Percentiles rank a stretch among this genome's conserved stretches.
Conservation (phyloP, 1,284 basidiomycete species). For the Leccinum solheimii region DNA sequence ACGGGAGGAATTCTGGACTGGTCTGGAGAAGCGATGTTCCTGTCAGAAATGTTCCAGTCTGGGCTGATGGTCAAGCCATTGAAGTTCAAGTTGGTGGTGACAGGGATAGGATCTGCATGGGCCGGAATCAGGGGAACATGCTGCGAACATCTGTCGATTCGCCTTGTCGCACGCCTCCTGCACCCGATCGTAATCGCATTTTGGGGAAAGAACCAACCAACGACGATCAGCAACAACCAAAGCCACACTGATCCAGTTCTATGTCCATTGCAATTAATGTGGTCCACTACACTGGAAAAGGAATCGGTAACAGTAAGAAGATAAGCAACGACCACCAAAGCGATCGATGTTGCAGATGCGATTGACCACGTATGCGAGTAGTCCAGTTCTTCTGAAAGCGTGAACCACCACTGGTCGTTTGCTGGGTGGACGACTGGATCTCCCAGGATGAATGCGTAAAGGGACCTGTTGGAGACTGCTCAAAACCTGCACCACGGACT, state of each 20-base stretch:
- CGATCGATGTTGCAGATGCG: conserved; percentile 39
- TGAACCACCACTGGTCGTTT: conserved; percentile 36
- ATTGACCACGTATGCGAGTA: conserved; percentile 41
- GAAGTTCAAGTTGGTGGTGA: conserved; percentile 11
- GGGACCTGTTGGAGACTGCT: conserved; percentile 34
- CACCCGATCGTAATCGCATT: conserved; percentile 40
- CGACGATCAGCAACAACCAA: conserved; percentile 45
- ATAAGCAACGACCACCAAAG: conserved; percentile 46
- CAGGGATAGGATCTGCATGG: not conserved
- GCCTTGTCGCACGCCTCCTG: conserved; percentile 34
- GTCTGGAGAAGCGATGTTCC: conserved; percentile 17
- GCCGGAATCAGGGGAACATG: conserved; percentile 1
- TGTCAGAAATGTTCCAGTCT: not conserved
- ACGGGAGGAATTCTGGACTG: conserved; percentile 30
- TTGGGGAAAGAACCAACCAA: conserved; percentile 44
- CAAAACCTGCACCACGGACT: conserved; percentile 25
- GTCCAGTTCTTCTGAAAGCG: conserved; percentile 25
- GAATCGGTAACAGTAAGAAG: conserved; percentile 42
- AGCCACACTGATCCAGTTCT: conserved; percentile 42
- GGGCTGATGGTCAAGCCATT: conserved; percentile 24
- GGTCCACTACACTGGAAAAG: conserved; percentile 29
- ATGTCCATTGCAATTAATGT: conserved; percentile 36
- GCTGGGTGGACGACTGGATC: conserved; percentile 32
- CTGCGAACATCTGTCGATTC: conserved; percentile 23
- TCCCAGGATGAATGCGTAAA: conserved; percentile 26